Conservation (phyloP, 306 rosid species). For the Dicorynia guianensis region DNA sequence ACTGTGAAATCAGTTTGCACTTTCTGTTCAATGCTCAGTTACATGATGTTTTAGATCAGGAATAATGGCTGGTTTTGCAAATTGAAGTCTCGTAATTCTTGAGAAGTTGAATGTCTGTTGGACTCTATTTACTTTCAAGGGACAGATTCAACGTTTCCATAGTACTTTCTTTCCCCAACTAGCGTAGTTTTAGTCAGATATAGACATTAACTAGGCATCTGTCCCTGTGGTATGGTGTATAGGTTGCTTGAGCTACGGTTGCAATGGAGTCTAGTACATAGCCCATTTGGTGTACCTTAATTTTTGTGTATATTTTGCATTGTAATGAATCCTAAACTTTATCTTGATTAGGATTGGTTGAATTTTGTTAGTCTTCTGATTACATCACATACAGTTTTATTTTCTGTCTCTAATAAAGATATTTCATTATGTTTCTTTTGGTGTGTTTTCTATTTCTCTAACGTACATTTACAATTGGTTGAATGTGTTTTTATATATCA, state of each 20-base stretch:
- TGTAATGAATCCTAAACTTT: constrained; percentile 5
- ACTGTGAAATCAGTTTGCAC: background rate
- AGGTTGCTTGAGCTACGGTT: constrained; percentile 18
- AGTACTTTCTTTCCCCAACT: background rate
- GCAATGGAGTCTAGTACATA: constrained; percentile 21
- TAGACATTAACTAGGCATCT: constrained; percentile 8
- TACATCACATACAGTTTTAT: background rate
- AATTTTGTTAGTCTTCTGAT: background rate
- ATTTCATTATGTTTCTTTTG: background rate
- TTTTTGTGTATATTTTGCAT: constrained; percentile 2
- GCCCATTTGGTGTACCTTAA: constrained; percentile 18
- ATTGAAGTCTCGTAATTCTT: constrained; percentile 20
- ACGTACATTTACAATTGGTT: background rate
- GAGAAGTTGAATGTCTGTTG: background rate
- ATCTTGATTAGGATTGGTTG: constrained; percentile 25
- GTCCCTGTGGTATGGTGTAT: background rate
- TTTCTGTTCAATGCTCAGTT: constrained; percentile 8
- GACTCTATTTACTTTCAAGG: background rate
- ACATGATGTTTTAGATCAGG: constrained; percentile 1
- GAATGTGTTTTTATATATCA: constrained; percentile 11
- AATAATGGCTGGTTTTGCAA: constrained; percentile 1
- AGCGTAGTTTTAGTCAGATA: constrained; percentile 1
- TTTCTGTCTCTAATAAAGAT: background rate
- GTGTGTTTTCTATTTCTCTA: constrained; percentile 5
- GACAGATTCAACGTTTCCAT: background rate